Conservation (phyloP, 257 asterid genomes). For the Linderniella brevidens region DNA sequence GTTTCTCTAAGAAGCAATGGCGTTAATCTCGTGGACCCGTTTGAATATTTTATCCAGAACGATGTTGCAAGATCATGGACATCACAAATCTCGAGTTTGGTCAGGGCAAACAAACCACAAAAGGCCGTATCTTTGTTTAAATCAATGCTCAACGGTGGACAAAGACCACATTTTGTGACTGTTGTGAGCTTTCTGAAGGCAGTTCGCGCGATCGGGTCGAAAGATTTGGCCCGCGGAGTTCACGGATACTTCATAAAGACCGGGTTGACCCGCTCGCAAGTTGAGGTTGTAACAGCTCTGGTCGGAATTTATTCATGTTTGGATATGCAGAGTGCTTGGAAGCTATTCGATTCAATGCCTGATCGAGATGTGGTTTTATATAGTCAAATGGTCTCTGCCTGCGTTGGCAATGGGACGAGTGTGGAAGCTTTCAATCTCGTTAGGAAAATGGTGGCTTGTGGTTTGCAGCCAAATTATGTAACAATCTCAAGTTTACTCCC, state of each 20-base stretch:
- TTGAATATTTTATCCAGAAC: constrained; percentile 19
- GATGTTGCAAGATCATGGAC: constrained; percentile 37
- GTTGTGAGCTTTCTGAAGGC: constrained; percentile 36
- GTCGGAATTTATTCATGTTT: constrained; percentile 47
- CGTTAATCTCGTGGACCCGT: constrained; percentile 17
- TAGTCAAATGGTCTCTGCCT: constrained; percentile 60
- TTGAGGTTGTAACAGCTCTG: constrained; percentile 44
- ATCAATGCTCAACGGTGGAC: constrained; percentile 27
- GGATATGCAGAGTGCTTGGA: constrained; percentile 29
- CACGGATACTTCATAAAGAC: constrained; percentile 41
- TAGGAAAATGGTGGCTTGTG: constrained; percentile 28
- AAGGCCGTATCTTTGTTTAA: constrained; percentile 54
- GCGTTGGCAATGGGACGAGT: constrained; percentile 29
- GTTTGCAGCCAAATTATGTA: constrained; percentile 40
- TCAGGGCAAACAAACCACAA: constrained; percentile 29
- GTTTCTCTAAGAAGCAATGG: constrained; percentile 8
- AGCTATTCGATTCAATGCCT: constrained; percentile 23
- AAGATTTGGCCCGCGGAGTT: constrained; percentile 18
- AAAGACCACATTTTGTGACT: constrained; percentile 46
- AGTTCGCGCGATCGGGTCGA: constrained; percentile 18
- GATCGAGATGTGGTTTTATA: constrained; percentile 46
- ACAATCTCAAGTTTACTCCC: constrained; percentile 45
- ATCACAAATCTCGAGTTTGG: constrained; percentile 33
- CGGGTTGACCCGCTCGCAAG: constrained; percentile 35
- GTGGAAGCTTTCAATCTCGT: constrained; percentile 32